Evolutionary conservation across 805 yeast species (phyloP), one percentile per base, ranked within the genome.

Genomic region (Ogataea ramenticola): DNA sequence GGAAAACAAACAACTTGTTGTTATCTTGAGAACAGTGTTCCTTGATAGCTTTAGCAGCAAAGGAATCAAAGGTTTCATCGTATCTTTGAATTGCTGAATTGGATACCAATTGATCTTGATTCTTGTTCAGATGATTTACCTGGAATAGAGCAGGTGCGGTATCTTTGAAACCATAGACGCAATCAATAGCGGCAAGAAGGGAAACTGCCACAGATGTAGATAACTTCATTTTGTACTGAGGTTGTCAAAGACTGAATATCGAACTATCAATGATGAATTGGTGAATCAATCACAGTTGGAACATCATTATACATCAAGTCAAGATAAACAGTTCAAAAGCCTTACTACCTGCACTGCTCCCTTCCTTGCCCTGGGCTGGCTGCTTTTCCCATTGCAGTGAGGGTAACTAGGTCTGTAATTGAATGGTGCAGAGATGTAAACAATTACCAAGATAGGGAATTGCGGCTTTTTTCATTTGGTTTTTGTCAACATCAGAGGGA

Each of bases 1-100:
- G 48, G 14, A 51, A 29, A 21, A 51, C 21, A 16, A 41, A 43
- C 19, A 47, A 12, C 4, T 37, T 29, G n/a, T 24, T 6, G 5
- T 24, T 6, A 8, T 39, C 11, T 8, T 3, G 2, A 2, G 35
- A 17, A 31, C 41, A 39, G 15, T n/a, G 15, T 10, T 21, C 8
- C 11, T 31, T 24, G 17, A 29, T 21, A 2, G 17, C 4, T 29
- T 21, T 8, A n/a, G 16, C 15, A 4, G 19, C 35, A 15, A 32
- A 32, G 4, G 19, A 16, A 4, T n/a, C n/a, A n/a, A 32, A 32
- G 20, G 27, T 24, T 24, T 24, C 10, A 10, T 6, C 6, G 10
- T 33, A 16, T 33, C 4, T 12, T 12, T 12, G 36, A 16, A 10
- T 14, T 16, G 6, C 21, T 33, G 36, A 33, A 31, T 31, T 14